Base-by-base conservation (phyloP, 345 rosid species). In the Pistacia atlantica region DNA sequence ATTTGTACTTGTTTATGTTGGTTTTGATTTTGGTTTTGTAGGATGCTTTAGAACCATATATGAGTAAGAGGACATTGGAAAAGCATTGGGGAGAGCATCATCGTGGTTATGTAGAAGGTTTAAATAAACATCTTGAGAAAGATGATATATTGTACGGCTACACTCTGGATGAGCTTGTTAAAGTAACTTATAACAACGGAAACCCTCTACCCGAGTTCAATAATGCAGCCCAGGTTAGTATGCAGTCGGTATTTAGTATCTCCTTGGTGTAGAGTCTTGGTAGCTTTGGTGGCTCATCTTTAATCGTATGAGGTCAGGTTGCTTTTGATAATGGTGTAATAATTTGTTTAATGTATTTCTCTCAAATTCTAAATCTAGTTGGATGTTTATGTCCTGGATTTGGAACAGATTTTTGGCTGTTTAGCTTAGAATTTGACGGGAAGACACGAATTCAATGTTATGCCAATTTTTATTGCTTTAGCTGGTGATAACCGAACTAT, bases 11-110 rank as follows among this genome's bases (percentile, higher is more conserved):
- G 22, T 51, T 28, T 8, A 31, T 51, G 22, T 8, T 16, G 22
- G 14, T 45, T 31, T 33, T 3, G 42, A 20, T 11, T 68, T 64
- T 13, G 20, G 13, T 9, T 14, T 35, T 65, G 33, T 76, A 95
- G 99, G 96, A 93, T 85, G 96, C 94, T 66, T 84, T 93, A 77
- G 99, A 95, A 80, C 99, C 99, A 8, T 89, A 90, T 68, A 88
- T 95, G 97, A 90, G 98, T 72, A 77, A 75, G 75, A 88, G 75
- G 79, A 88, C 93, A 42, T 37, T 95, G 80, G 97, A 90, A 87
- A 76, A 79, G 65, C 99, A 92, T 59, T 93, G 97, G 98, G 96
- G 92, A 72, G 87, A 82, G 68, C 94, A 86, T 74, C 96, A 93
- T 68, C 82, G 88, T 61, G 79, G 80, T 52, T 87, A 93, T 78